Percentiles rank a stretch among this genome's conserved stretches.
phyloP scores from a whole-genome alignment of 495 filamentous ascomycete species.

The Hypoxylon lenormandii region DNA sequence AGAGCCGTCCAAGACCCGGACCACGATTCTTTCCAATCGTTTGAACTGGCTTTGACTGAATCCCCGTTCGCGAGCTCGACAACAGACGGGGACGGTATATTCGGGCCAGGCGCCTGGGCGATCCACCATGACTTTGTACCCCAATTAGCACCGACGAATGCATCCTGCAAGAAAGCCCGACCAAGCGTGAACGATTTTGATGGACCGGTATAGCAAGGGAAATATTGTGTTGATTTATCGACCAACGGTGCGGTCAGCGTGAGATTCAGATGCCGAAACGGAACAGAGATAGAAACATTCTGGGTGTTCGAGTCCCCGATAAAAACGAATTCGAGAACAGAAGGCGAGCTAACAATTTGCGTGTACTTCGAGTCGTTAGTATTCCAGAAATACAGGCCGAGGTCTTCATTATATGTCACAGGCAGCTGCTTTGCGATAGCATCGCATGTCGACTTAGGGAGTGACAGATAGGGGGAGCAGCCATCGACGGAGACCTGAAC shows the following conservation, averaged over 20 bases:
- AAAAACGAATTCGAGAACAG: slow-evolving; percentile 66
- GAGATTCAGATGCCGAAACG: slow-evolving; percentile 66
- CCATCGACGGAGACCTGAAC: slow-evolving; percentile 54
- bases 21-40: slow-evolving; percentile 57
- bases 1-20: slow-evolving; percentile 54
- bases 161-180: slow-evolving; percentile 68
- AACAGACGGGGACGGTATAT: slow-evolving; percentile 40
- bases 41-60: slow-evolving; percentile 45
- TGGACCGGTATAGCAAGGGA: slow-evolving; percentile 62
- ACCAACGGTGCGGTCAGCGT: slow-evolving; percentile 64
- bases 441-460: slow-evolving; percentile 64
- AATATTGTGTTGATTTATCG: slow-evolving; percentile 58
- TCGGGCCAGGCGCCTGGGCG: slow-evolving; percentile 65
- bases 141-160: slow-evolving; percentile 68
- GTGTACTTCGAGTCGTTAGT: slow-evolving; percentile 55
- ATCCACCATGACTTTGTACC: slow-evolving; percentile 60
- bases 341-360: slow-evolving; percentile 60
- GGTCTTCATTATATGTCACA: slow-evolving; percentile 53
- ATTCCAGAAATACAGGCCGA: slow-evolving; percentile 67
- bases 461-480: slow-evolving; percentile 61
- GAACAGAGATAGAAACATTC: slow-evolving; percentile 65
- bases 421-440: slow-evolving; percentile 62
- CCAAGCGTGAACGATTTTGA: slow-evolving; percentile 57
- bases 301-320: slow-evolving; percentile 42
- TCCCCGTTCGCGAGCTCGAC: slow-evolving; percentile 37